Conservation (phyloP, 2,329 filamentous ascomycete genomes). For the Ophiostoma novo-ulmi region DNA sequence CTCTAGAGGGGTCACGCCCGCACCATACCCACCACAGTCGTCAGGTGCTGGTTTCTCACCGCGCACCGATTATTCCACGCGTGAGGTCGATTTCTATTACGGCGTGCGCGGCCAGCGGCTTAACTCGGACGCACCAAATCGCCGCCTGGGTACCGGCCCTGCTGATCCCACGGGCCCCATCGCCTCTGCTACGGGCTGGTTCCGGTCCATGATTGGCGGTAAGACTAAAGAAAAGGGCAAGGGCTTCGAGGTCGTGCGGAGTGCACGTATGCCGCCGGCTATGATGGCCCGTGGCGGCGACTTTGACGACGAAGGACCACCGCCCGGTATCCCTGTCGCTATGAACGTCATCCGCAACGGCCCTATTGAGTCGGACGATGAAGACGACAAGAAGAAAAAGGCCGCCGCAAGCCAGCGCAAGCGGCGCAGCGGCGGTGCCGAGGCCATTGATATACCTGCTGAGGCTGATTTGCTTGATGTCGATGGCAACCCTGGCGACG, state of each 20-base stretch:
- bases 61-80: slow-evolving; percentile 80
- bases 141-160: slow-evolving; percentile 86
- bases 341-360: slow-evolving; percentile 56
- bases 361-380: slow-evolving; percentile 60
- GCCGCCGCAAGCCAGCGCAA: slow-evolving; percentile 29
- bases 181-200: slow-evolving; percentile 83
- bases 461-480: slow-evolving; percentile 43
- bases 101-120: slow-evolving; percentile 83
- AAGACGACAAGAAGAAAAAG: slow-evolving; percentile 44
- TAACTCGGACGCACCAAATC: slow-evolving; percentile 71
- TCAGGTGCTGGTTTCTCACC: slow-evolving; percentile 46
- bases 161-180: slow-evolving; percentile 91
- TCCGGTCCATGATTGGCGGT: slow-evolving; percentile 70
- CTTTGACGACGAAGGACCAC: slow-evolving; percentile 61
- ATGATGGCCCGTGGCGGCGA: slow-evolving; percentile 55
- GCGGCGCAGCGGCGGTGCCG: not conserved
- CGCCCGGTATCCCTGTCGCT: slow-evolving; percentile 60
- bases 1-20: slow-evolving; percentile 43
- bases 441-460: slow-evolving; percentile 27
- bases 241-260: slow-evolving; percentile 93
- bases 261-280: slow-evolving; percentile 75
- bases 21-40: slow-evolving; percentile 34
- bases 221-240: slow-evolving; percentile 94
- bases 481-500: slow-evolving; percentile 39
- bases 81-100: slow-evolving; percentile 97